Evolutionary conservation across 164 flowering plant species (phyloP).

Genomic region (Vitis riparia): DNA sequence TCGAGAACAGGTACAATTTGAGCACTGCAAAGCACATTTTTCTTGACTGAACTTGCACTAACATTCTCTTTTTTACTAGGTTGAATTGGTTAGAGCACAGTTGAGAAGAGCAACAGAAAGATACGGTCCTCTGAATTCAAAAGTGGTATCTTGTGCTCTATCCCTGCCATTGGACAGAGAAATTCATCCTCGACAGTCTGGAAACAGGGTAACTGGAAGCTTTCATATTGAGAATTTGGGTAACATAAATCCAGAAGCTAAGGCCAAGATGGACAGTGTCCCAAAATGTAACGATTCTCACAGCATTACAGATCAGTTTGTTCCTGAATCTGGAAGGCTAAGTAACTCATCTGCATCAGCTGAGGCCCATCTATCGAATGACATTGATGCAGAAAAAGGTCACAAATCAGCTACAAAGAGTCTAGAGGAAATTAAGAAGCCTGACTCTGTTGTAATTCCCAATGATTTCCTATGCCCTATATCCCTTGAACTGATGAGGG

Average conservation of each 20-base stretch:
- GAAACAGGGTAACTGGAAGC: slow-evolving; percentile 22
- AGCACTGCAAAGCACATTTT: neutral
- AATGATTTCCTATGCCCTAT: slow-evolving; percentile 90
- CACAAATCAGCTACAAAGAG: slow-evolving; percentile 23
- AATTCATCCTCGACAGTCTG: slow-evolving; percentile 22
- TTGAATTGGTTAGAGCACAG: slow-evolving; percentile 77
- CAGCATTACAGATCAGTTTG: slow-evolving; percentile 18
- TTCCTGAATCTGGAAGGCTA: slow-evolving; percentile 15
- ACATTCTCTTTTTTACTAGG: slow-evolving; percentile 37
- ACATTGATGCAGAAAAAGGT: slow-evolving; percentile 17
- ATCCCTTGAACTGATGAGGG: slow-evolving; percentile 92
- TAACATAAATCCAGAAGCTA: slow-evolving; percentile 26
- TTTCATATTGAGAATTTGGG: slow-evolving; percentile 30
- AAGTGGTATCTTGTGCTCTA: slow-evolving; percentile 29
- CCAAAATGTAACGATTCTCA: slow-evolving; percentile 20
- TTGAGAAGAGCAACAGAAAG: slow-evolving; percentile 77
- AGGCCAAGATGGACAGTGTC: slow-evolving; percentile 19
- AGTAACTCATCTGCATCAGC: slow-evolving; percentile 27
- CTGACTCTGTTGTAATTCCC: slow-evolving; percentile 55
- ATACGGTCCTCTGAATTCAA: slow-evolving; percentile 55
- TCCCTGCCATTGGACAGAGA: slow-evolving; percentile 46
- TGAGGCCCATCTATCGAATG: slow-evolving; percentile 22
- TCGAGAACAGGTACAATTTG: slow-evolving; percentile 70
- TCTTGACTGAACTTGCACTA: neutral
- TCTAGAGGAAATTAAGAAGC: slow-evolving; percentile 46